Evolutionary conservation across 345 rosid genomes (phyloP), one percentile per base, ranked within the genome.

Genomic region (Eucalyptus cloeziana): DNA sequence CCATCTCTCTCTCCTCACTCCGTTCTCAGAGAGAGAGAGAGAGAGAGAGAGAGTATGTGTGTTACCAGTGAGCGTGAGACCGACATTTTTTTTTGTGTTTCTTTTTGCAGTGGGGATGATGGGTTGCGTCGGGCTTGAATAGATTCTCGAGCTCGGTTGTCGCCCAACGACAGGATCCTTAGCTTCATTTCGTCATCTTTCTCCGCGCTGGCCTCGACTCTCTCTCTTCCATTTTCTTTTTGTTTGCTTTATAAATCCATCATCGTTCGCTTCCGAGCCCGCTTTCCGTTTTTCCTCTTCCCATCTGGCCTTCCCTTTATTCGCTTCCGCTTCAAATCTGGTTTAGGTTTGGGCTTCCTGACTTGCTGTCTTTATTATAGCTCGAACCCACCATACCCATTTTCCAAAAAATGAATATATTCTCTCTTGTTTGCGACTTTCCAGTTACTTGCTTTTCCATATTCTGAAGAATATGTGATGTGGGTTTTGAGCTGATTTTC

Each of bases 141-240:
- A 60, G 86, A 88, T 88, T 88, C 90, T 88, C 24, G 90, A 87
- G 87, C 90, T 88, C 86, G 22, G 47, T 21, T 56, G 89, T 64
- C 45, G 24, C 19, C 27, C 83, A 21, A 10, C 47, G 12, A 76
- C 85, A 76, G 85, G 47, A 50, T 52, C 91, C 86, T 86, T 37
- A 86, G 22, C 87, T 79, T 69, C 88, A 13, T 27, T 25, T 49
- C 40, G 13, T 11, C 60, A 50, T 31, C 51, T 45, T 54, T 54
- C 19, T 50, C 30, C 24, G 6, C 15, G 17, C 33, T 43, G 33
- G 44, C 13, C 5, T 49, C 43, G 2, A 25, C 33, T 31, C 62
- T 51, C 87, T 87, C 33, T 17, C 56, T 64, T 64, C 67, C n/a
- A 22, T 49, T 54, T 40, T 83, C 85, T 22, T 19, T 19, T 49